phyloP scores from a whole-genome alignment of 139 green algal species.

The Closterium sp. region DNA sequence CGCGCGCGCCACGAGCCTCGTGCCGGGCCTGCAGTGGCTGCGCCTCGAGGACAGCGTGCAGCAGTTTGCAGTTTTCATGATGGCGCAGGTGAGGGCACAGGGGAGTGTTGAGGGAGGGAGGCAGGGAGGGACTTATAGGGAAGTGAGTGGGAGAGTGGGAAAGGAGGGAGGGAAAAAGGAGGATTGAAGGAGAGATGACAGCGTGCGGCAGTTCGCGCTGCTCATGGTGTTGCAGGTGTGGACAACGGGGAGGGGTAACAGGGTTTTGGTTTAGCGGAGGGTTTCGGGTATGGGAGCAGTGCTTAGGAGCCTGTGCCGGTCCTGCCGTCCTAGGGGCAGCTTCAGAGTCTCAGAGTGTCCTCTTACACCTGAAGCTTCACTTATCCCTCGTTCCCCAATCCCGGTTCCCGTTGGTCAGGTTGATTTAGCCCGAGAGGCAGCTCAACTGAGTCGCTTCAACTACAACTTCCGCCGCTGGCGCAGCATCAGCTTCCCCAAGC shows the following conservation, averaged over 20 bases:
- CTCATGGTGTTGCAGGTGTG: constrained; percentile 73
- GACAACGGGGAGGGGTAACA: too few relatives aligned
- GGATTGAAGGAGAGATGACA: too few relatives aligned
- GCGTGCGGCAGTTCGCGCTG: constrained; percentile 82
- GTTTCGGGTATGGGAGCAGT: too few relatives aligned
- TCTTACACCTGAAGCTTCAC: too few relatives aligned
- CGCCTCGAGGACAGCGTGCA: constrained; percentile 81
- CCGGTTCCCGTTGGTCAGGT: constrained; percentile 68
- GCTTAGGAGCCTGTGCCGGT: too few relatives aligned
- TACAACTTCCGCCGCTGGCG: constrained; percentile 87
- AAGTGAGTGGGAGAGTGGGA: constrained; percentile 62
- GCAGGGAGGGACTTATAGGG: constrained; percentile 84
- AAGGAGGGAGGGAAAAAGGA: too few relatives aligned
- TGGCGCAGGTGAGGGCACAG: constrained; percentile 47
- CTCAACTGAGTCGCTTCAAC: constrained; percentile 88
- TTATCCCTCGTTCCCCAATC: constrained; percentile 60
- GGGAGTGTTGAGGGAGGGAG: background rate
- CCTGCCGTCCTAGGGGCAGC: too few relatives aligned
- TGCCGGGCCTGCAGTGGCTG: constrained; percentile 72
- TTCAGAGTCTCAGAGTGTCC: too few relatives aligned
- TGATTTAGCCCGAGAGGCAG: constrained; percentile 84
- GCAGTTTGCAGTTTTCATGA: constrained; percentile 91
- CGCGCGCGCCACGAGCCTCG: constrained; percentile 53
- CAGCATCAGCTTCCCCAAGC: constrained; percentile 77
- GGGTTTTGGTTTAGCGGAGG: too few relatives aligned